Evolutionary conservation across 352 stramenopile genomes (phyloP).

Genomic region (Globisporangium abappressorium): DNA sequence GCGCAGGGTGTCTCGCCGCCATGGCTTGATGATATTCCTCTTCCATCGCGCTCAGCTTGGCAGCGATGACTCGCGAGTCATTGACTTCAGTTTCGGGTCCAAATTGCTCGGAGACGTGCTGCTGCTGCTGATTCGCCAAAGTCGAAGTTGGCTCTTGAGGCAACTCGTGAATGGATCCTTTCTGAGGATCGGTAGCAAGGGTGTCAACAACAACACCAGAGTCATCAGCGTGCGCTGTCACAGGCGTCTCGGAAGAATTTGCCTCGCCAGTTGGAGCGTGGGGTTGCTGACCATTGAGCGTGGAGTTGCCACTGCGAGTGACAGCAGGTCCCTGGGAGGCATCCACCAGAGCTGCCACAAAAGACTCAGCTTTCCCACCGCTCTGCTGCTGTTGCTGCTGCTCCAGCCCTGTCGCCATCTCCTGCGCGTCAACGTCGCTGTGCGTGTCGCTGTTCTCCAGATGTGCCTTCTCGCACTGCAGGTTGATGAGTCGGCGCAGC

Average conservation of each 20-base stretch:
- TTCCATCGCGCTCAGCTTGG: conserved; percentile 39
- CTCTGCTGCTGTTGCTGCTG: neutral
- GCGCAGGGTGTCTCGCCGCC: conserved; percentile 10
- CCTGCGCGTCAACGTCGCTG: conserved; percentile 26
- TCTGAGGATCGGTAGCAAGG: neutral
- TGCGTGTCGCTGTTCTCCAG: conserved; percentile 36
- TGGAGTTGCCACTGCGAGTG: neutral
- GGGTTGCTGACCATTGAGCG: neutral
- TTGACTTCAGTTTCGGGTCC: neutral
- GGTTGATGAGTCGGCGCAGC: conserved; percentile 44
- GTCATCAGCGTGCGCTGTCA: neutral
- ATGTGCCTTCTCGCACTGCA: conserved; percentile 35
- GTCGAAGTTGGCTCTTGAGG: neutral
- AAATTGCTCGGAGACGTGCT: neutral
- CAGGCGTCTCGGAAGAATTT: neutral
- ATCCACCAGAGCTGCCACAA: conserved; percentile 1
- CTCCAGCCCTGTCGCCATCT: conserved; percentile 3
- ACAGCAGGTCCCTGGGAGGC: neutral
- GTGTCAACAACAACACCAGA: neutral
- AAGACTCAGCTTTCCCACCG: conserved; percentile 2
- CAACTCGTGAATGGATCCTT: neutral
- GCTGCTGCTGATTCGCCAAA: neutral
- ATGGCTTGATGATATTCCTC: conserved; percentile 36
- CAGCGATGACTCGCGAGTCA: conserved; percentile 22
- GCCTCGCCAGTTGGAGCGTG: neutral